phyloP scores from a whole-genome alignment of 768 basidiomycete species.

The Calvatia gigantea region DNA sequence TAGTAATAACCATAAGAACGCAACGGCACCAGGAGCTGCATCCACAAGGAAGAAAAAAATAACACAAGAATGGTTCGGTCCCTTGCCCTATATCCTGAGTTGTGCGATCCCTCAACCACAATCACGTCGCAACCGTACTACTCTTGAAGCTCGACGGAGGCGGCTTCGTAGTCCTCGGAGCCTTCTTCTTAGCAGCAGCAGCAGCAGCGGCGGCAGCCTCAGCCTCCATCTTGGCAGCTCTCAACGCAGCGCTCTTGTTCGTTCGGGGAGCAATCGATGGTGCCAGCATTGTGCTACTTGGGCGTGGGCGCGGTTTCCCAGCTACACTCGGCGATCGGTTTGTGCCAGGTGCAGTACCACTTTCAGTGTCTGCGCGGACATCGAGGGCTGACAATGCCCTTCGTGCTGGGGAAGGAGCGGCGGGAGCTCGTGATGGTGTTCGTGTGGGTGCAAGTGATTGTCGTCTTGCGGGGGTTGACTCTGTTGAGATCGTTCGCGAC shows the following conservation, averaged over 20 bases:
- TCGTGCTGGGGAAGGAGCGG: slow-evolving; percentile 15
- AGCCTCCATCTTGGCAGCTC: slow-evolving; percentile 65
- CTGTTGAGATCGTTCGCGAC: slow-evolving; percentile 41
- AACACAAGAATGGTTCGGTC: neutral
- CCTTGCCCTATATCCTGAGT: neutral
- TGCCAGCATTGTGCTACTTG: slow-evolving; percentile 48
- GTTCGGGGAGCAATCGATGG: slow-evolving; percentile 66
- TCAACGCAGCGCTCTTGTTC: slow-evolving; percentile 71
- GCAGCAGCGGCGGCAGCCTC: slow-evolving; percentile 41
- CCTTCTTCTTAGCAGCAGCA: slow-evolving; percentile 35
- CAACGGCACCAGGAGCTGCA: neutral
- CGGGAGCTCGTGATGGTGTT: slow-evolving; percentile 26
- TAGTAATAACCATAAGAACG: slow-evolving; percentile 2
- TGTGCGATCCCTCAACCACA: neutral
- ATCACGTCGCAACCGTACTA: slow-evolving; percentile 19
- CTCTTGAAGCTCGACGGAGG: slow-evolving; percentile 41
- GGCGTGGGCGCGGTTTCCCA: slow-evolving; percentile 43
- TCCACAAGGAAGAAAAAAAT: neutral
- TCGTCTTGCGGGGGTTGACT: slow-evolving; percentile 23
- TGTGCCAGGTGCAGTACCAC: neutral
- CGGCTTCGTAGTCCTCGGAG: slow-evolving; percentile 23
- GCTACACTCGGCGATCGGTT: slow-evolving; percentile 17
- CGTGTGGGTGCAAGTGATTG: slow-evolving; percentile 15
- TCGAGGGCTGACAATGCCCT: slow-evolving; percentile 2
- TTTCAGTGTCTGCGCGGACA: slow-evolving; percentile 7